phyloP scores from a whole-genome alignment of 768 basidiomycete species.

The Suillus cothurnatus region DNA sequence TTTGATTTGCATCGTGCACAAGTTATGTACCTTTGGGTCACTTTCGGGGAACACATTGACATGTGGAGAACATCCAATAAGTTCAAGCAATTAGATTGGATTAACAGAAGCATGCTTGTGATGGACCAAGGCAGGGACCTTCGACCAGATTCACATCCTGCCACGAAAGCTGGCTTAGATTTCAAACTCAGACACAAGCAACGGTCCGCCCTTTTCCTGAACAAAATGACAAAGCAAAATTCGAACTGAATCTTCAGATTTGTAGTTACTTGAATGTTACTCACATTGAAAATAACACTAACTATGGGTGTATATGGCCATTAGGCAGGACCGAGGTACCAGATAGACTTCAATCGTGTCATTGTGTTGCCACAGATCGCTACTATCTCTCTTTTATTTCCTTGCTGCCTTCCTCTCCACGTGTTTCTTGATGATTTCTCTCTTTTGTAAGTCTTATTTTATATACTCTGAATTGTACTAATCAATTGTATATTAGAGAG shows the following conservation, averaged over 20 bases:
- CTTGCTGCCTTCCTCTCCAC: not conserved
- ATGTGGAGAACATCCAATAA: not conserved
- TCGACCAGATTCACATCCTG: too few relatives aligned
- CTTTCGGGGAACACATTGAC: not conserved
- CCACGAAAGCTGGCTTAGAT: not conserved
- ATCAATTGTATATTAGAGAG: not conserved
- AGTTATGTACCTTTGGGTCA: not conserved
- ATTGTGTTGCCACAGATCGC: not conserved
- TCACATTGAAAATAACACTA: not conserved
- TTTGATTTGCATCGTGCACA: not conserved
- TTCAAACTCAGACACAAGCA: not conserved
- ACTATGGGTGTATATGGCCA: not conserved
- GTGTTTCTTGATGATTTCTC: slow-evolving; percentile 18
- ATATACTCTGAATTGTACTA: not conserved
- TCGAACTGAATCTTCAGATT: not conserved
- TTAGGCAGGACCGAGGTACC: not conserved
- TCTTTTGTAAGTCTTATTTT: slow-evolving; percentile 5
- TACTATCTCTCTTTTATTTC: not conserved
- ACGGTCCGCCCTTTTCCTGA: not conserved
- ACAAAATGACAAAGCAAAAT: not conserved
- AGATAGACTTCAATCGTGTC: not conserved
- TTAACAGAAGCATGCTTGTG: not conserved
- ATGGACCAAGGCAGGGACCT: not conserved
- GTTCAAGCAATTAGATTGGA: not conserved
- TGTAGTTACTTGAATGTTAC: not conserved